A percentile compares a stretch with the other conserved stretches of the same genome.
phyloP scores from a whole-genome alignment of 192 early-diverging fungal species.

The Haplosporangium gracile region DNA sequence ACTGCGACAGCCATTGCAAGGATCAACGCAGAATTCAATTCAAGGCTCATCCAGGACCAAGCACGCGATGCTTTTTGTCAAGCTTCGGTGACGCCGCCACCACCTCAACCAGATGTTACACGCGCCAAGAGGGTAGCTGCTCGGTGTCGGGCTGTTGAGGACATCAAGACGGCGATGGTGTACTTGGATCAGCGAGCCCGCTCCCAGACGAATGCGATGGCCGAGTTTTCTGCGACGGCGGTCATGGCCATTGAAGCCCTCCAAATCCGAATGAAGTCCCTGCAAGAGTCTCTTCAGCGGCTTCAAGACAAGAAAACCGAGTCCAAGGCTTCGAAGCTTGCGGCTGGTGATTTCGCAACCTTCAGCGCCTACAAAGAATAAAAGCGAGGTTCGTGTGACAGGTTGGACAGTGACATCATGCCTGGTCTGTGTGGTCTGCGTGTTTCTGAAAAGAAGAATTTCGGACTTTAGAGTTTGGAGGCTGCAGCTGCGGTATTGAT shows the following conservation, averaged over 20 bases:
- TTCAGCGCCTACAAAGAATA: too few relatives aligned
- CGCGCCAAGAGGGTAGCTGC: background rate
- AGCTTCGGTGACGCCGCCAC: background rate
- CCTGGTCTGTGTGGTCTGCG: background rate
- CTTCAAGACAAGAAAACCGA: background rate
- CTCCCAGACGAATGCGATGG: background rate
- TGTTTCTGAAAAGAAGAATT: background rate
- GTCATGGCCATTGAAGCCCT: background rate
- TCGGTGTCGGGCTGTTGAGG: background rate
- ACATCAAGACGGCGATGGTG: background rate
- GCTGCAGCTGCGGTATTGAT: background rate
- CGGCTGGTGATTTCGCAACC: background rate
- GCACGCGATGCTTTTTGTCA: background rate
- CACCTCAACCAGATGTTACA: background rate
- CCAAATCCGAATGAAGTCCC: background rate
- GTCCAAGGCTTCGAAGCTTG: background rate
- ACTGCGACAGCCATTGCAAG: background rate
- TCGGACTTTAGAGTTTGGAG: background rate
- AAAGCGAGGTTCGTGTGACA: too few relatives aligned
- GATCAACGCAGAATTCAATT: too few relatives aligned
- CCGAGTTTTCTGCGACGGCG: background rate
- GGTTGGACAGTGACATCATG: background rate
- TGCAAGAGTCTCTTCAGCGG: background rate
- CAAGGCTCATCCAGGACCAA: background rate
- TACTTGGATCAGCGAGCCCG: background rate